Base-by-base conservation (phyloP, 768 basidiomycete species). In the Galerina marginata region DNA sequence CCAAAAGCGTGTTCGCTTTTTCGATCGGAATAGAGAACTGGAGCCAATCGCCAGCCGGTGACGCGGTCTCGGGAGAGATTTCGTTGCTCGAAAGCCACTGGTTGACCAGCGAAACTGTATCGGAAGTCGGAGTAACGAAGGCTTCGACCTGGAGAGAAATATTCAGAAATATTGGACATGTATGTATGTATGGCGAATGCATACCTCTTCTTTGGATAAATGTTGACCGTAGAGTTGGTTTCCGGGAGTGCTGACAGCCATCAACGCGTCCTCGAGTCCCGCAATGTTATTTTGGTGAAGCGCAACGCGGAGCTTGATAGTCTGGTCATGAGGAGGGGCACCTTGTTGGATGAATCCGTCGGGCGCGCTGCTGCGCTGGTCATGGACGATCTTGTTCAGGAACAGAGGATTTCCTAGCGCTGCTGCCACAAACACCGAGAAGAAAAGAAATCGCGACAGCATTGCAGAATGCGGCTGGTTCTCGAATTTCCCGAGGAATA, bases 161-260 rank as follows among this genome's bases (percentile, higher is more conserved):
- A 29, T 42, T 36, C n/a, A 36, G 12, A 9, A 3, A 49, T n/a
- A 12, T 16, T 11, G 43, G 39, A 38, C n/a, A 43, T 47, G 38
- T 37, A 15, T 4, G 3, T 10, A 45, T 9, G 6, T 3, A 16
- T 20, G 4, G n/a, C 16, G 4, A 23, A 33, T 40, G 16, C 37
- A 43, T 60, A 81, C 81, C 26, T 75, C 65, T 23, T 75, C 66
- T 43, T 82, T 70, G 20, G 80, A 73, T 81, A 81, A 80, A 62
- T 84, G 83, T 54, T 79, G 69, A 20, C 82, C 81, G 62, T 83
- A 85, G 61, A 70, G 70, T 3, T 72, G 72, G 3, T 81, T 83
- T n/a, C 77, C 75, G 3, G 83, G 83, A 51, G 83, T 76, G 10
- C 83, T 79, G 40, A 84, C 77, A 25, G 75, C 77, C 56, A 76